phyloP scores from a whole-genome alignment of 768 basidiomycete species.

The Kwoniella bestiolae region DNA sequence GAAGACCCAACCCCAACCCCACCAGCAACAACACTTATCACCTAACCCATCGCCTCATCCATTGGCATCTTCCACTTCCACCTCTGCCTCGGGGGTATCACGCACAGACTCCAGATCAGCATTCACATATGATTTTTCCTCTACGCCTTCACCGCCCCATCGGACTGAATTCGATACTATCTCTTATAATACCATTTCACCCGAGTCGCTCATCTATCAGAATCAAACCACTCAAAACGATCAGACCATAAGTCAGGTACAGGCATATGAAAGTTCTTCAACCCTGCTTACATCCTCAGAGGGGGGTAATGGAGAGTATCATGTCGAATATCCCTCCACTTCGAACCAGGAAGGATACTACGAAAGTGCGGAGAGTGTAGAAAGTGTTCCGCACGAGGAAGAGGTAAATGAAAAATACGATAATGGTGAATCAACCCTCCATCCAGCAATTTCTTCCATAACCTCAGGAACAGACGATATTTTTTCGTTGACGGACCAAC shows the following conservation, averaged over 20 bases:
- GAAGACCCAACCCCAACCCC: conserved; percentile 29
- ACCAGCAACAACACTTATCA: conserved; percentile 9
- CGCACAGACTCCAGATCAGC: conserved; percentile 37
- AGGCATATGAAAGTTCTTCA: neutral
- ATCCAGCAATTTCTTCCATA: conserved; percentile 31
- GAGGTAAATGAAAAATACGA: neutral
- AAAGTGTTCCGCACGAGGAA: neutral
- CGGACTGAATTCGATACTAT: conserved; percentile 34
- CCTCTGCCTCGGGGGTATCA: conserved; percentile 8
- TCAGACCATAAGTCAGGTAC: neutral
- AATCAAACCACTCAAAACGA: neutral
- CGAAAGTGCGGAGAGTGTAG: neutral
- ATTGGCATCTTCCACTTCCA: conserved; percentile 21
- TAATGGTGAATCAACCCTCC: neutral
- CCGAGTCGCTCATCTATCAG: conserved; percentile 2
- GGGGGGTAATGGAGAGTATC: neutral
- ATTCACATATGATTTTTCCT: conserved; percentile 40
- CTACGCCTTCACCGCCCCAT: conserved; percentile 7
- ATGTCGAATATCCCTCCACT: neutral
- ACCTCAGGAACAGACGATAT: conserved; percentile 30
- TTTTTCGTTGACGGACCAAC: conserved; percentile 46
- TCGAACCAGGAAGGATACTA: neutral
- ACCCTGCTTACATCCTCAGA: neutral
- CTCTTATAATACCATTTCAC: conserved; percentile 31
- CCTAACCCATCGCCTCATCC: neutral